Evolutionary conservation across 345 rosid species (phyloP).

Genomic region (Eucalyptus tenuipes): DNA sequence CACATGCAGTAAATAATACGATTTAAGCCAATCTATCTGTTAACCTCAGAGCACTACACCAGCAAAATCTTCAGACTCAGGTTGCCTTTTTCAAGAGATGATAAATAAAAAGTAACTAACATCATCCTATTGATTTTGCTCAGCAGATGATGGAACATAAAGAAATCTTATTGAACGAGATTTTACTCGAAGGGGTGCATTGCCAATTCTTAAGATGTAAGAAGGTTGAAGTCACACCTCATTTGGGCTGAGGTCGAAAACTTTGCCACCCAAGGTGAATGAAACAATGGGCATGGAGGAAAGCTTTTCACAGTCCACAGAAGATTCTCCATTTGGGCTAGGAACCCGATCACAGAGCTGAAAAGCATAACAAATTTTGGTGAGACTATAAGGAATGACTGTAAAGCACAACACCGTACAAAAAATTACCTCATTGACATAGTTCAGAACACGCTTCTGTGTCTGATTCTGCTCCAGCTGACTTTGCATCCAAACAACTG

Average conservation of each 20-base stretch:
- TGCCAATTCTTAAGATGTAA: neutral
- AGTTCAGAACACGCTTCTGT: slow-evolving; percentile 45
- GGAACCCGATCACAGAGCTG: slow-evolving; percentile 88
- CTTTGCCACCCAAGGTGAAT: slow-evolving; percentile 60
- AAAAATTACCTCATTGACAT: slow-evolving; percentile 39
- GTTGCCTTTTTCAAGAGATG: neutral
- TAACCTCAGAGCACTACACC: neutral
- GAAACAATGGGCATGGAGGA: slow-evolving; percentile 80
- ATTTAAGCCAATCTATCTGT: neutral
- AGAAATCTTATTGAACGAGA: neutral
- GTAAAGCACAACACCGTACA: neutral
- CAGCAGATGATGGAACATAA: neutral
- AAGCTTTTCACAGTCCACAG: slow-evolving; percentile 61
- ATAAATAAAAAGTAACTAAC: neutral
- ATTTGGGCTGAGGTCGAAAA: slow-evolving; percentile 56
- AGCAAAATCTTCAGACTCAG: neutral
- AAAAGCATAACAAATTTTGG: neutral
- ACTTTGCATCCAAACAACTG: slow-evolving; percentile 87
- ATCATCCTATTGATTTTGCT: neutral
- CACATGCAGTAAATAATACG: neutral
- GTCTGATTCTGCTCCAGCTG: slow-evolving; percentile 70
- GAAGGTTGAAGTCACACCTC: slow-evolving; percentile 25
- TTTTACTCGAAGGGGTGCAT: neutral
- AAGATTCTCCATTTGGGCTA: slow-evolving; percentile 76
- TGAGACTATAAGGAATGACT: neutral